These are phyloP conservation scores for Arachnopeziza araneosa DNA, from an alignment of 2,329 filamentous ascomycete genomes.

Conservation along the genomic window DNA sequence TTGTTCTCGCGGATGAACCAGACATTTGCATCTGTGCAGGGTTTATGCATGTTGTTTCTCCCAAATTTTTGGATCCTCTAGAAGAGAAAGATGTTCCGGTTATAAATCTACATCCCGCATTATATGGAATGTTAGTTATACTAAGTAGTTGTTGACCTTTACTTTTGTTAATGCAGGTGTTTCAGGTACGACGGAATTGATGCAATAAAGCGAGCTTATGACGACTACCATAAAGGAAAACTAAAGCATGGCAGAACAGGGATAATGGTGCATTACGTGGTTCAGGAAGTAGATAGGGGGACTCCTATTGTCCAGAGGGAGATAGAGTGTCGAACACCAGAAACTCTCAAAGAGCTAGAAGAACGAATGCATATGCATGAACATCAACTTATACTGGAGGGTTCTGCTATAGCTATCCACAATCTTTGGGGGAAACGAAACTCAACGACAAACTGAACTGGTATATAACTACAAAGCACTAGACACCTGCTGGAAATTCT, in stretches of 20 bases:
- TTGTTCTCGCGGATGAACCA: conserved; percentile 47
- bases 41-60: conserved; percentile 66
- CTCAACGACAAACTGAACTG: too few species aligned
- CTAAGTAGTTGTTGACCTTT: not conserved
- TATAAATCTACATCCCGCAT: conserved; percentile 64
- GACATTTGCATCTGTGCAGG: conserved; percentile 62
- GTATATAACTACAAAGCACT: not conserved
- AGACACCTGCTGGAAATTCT: not conserved
- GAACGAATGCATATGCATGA: conserved; percentile 70
- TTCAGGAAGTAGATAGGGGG: conserved; percentile 72
- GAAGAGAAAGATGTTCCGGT: conserved; percentile 47
- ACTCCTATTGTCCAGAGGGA: conserved; percentile 65
- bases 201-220: conserved; percentile 74
- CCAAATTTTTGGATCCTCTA: conserved; percentile 56
- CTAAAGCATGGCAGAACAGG: conserved; percentile 65
- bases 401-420: conserved; percentile 49
- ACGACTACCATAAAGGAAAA: conserved; percentile 59
- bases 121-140: conserved; percentile 52
- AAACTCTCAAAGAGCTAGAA: conserved; percentile 61
- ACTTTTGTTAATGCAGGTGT: not conserved
- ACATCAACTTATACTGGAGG: conserved; percentile 74
- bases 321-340: conserved; percentile 60
- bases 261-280: conserved; percentile 86
- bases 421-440: conserved; percentile 30
- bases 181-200: conserved; percentile 62